A percentile compares a stretch with the other conserved stretches of the same genome.
These are phyloP conservation scores for Tephrocybe rancida DNA, from an alignment of 768 basidiomycete genomes.

Conservation along the genomic window DNA sequence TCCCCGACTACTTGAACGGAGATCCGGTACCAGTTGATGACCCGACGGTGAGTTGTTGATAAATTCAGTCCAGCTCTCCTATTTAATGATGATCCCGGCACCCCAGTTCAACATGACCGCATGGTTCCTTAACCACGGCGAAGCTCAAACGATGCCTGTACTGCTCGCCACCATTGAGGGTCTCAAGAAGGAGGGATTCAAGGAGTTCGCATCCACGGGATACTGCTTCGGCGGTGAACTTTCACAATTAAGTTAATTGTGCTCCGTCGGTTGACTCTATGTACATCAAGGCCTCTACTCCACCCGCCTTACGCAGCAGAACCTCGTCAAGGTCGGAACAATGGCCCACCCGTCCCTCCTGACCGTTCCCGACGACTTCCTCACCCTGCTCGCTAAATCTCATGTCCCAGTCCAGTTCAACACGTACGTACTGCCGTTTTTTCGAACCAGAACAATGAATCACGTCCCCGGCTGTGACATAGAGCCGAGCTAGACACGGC, in stretches of 20 bases:
- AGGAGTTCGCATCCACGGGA: conserved; percentile 33
- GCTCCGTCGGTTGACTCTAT: neutral
- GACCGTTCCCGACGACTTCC: conserved; percentile 34
- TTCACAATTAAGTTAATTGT: neutral
- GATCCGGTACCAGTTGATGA: conserved; percentile 19
- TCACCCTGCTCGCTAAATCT: conserved; percentile 16
- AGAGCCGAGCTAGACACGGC: conserved; percentile 17
- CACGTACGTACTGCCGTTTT: conserved; percentile 16
- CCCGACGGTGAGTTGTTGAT: conserved; percentile 7
- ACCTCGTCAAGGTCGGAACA: conserved; percentile 27
- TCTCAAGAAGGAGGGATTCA: conserved; percentile 37
- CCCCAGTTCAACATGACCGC: conserved; percentile 23
- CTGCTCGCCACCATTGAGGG: conserved; percentile 33
- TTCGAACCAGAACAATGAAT: no score
- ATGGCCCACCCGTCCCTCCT: conserved; percentile 38
- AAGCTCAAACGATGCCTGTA: conserved; percentile 28
- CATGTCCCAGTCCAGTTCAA: conserved; percentile 19
- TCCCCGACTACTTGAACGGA: conserved; percentile 20
- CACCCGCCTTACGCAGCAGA: conserved; percentile 31
- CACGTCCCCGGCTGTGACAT: neutral
- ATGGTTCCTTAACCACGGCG: conserved; percentile 34
- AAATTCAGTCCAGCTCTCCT: no score
- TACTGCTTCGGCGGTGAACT: conserved; percentile 35
- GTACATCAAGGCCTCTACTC: conserved; percentile 26
- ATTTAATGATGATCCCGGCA: no score